Evolutionary conservation across 768 basidiomycete genomes (phyloP).

Genomic region (Podaxis rugospora): DNA sequence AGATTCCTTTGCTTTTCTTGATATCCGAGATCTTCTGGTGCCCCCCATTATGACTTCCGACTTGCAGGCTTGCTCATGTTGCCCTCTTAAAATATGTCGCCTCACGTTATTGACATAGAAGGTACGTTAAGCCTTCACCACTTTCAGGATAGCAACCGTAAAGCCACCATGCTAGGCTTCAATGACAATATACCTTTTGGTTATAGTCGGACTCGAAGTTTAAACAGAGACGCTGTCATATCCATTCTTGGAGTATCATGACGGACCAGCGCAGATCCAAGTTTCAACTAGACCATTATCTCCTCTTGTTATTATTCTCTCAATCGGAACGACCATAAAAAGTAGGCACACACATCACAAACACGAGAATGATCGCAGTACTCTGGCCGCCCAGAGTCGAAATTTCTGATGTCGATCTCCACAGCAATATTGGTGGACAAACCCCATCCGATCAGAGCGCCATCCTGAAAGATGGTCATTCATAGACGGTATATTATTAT

Average conservation of each 20-base stretch:
- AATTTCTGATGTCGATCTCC: not conserved
- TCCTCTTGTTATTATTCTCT: not conserved
- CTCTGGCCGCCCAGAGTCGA: not conserved
- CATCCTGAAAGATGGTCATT: not conserved
- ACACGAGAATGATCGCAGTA: not conserved
- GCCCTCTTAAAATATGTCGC: not conserved
- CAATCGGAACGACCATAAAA: not conserved
- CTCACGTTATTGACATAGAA: not conserved
- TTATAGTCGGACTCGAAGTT: not conserved
- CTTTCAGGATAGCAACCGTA: not conserved
- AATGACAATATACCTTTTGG: not conserved
- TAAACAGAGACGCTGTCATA: not conserved
- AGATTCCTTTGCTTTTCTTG: not conserved
- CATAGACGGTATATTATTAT: not conserved
- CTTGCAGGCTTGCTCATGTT: not conserved
- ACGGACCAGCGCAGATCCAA: not conserved
- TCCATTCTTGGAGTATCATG: not conserved
- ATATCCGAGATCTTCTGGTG: not conserved
- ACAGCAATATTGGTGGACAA: not conserved
- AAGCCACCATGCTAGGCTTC: not conserved
- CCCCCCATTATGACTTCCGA: not conserved
- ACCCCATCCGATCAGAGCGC: not conserved
- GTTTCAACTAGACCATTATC: not conserved
- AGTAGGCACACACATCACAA: not conserved
- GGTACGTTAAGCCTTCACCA: not conserved